Evolutionary conservation across 345 rosid species (phyloP), one percentile per base, ranked within the genome.

Genomic region (Pelargonium nanum): DNA sequence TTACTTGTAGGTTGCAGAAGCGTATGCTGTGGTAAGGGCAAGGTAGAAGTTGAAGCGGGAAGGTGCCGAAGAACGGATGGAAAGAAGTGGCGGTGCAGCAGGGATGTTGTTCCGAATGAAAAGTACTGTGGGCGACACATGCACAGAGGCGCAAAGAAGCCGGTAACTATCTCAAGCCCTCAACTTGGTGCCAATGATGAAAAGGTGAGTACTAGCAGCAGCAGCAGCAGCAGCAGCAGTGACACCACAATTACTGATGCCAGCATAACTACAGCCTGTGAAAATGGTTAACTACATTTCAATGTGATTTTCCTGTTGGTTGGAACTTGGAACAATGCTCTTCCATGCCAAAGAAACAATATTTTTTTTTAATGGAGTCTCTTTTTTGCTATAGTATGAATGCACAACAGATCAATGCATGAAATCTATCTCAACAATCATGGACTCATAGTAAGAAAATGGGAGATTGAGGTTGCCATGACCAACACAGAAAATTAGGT

Each of bases 31-130:
- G 3, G 16, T 12, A 40, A 12, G 10, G 15, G 15, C 48, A 40
- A 40, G 15, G 15, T 40, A 40, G 48, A 40, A 17, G 16, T 17
- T 40, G 12, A 40, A 40, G 16, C 48, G 16, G 48, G 84, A 63
- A 80, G 95, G 66, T 89, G 91, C 60, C 65, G 83, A 67, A 85
- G 95, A 80, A 89, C 95, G 19, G 95, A 86, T 58, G 95, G 97
- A 56, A 86, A 81, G 80, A 80, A 78, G 63, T 86, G 97, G 97
- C 77, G 86, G 57, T 80, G 95, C 73, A 71, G 80, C 24, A 76
- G 70, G 61, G 85, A 68, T 24, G 88, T 65, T 21, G 61, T 85
- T 56, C 63, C 83, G 19, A 67, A 66, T 58, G 80, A 89, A 70
- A 86, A 86, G 53, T 89, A 85, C 50, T 89, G 95, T 19, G 64